Evolutionary conservation across 345 rosid species (phyloP), one percentile per base, ranked within the genome.

Genomic region (Murraya paniculata): DNA sequence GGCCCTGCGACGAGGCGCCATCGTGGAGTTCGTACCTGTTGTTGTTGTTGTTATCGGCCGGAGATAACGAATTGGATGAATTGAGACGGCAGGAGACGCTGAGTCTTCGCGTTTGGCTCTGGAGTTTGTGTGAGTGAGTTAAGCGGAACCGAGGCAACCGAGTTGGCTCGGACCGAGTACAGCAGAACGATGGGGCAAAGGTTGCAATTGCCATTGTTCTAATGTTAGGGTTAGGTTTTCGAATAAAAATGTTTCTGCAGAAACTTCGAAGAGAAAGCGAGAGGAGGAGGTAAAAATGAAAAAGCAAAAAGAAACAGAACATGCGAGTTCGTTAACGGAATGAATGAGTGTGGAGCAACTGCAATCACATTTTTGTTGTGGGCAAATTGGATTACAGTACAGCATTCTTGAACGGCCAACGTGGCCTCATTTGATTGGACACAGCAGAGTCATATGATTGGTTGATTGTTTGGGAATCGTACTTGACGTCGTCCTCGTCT

Each of bases 181-280:
- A 73, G 73, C 67, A 76, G 73, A 84, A 82, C 48, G 84, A 84
- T 13, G 89, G 79, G 80, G 81, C 78, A 72, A 72, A 75, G 25
- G 85, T 80, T 18, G 87, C 85, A 72, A 82, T 78, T 78, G 84
- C 86, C 89, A 86, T 75, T 75, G 22, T 48, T 61, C 3, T n/a
- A 25, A 18, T 18, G 10, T 64, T 78, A 35, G 61, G 57, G 60
- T 75, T 50, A 33, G 70, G 68, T 10, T 69, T 58, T 75, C 25
- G 38, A 71, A 60, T 50, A 65, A 22, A 75, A 39, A 31, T 50
- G 27, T 8, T 28, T 36, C 11, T 31, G 31, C 30, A 74, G 19
- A 64, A 64, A 64, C 9, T 64, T 7, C 19, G 68, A 62, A 55
- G 62, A 56, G 74, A 72, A 5, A 5, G 65, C 2, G 4, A 31